Percentiles rank a stretch among this genome's conserved stretches.
Evolutionary conservation across 177 flowering plant species (phyloP).

Genomic region (Telopea speciosissima): DNA sequence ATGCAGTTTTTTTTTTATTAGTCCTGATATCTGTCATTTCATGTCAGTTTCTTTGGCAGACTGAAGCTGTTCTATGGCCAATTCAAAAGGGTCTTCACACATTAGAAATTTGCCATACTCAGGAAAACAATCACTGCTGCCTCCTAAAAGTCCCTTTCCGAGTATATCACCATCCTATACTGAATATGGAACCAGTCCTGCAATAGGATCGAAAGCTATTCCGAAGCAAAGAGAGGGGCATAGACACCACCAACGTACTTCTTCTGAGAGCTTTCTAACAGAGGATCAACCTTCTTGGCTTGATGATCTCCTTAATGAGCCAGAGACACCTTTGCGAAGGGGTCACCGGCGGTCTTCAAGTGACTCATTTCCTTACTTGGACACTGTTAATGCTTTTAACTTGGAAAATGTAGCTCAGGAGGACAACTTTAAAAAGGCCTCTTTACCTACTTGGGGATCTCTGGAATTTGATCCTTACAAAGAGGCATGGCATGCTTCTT

Average conservation of each 20-base stretch:
- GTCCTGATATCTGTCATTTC: background rate
- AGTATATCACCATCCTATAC: slow-evolving; percentile 49
- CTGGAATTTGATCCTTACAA: slow-evolving; percentile 41
- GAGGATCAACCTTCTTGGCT: slow-evolving; percentile 97
- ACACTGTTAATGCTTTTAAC: slow-evolving; percentile 39
- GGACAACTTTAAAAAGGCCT: slow-evolving; percentile 34
- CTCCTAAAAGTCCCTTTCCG: slow-evolving; percentile 89
- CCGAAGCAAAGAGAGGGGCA: slow-evolving; percentile 58
- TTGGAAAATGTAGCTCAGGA: slow-evolving; percentile 36
- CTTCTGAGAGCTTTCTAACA: slow-evolving; percentile 68
- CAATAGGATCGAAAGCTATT: slow-evolving; percentile 42
- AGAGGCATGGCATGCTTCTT: slow-evolving; percentile 37
- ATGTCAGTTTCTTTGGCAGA: background rate
- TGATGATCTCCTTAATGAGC: slow-evolving; percentile 96
- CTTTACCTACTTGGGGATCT: slow-evolving; percentile 50
- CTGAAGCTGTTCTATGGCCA: slow-evolving; percentile 35
- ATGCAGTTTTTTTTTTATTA: background rate
- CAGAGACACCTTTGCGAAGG: slow-evolving; percentile 75
- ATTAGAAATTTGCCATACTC: slow-evolving; percentile 39
- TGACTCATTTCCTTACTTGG: slow-evolving; percentile 84
- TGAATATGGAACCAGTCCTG: slow-evolving; percentile 49
- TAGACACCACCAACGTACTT: slow-evolving; percentile 73
- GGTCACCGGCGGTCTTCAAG: slow-evolving; percentile 95
- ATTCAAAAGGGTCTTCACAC: slow-evolving; percentile 57
- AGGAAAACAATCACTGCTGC: slow-evolving; percentile 69